A percentile compares a stretch with the other conserved stretches of the same genome.
These are phyloP conservation scores for Eucalyptus melliodora DNA, from an alignment of 345 rosid genomes.

Conservation along the genomic window DNA sequence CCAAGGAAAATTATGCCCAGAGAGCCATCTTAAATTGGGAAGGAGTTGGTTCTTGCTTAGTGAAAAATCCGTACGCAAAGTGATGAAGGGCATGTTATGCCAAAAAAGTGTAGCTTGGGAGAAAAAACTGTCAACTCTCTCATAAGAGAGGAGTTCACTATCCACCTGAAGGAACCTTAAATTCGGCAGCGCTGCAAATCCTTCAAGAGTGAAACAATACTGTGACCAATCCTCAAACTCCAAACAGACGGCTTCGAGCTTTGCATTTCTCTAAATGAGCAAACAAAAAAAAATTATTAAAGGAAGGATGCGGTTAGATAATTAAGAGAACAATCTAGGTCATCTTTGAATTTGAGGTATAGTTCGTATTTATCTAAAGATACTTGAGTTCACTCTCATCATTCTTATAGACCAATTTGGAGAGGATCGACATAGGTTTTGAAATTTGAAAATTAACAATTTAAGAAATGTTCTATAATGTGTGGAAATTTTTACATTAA, in stretches of 20 bases:
- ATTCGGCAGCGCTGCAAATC: neutral
- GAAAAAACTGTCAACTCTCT: neutral
- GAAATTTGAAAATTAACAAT: too few relatives aligned
- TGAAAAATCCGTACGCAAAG: rapidly evolving
- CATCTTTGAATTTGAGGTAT: neutral
- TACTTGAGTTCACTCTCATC: neutral
- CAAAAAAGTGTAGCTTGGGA: neutral
- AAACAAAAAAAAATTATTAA: neutral
- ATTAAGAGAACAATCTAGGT: neutral
- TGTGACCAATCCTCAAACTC: neutral
- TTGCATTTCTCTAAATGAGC: neutral
- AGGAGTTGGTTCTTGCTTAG: neutral
- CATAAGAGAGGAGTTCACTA: rapidly evolving
- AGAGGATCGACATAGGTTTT: neutral
- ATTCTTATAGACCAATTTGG: neutral
- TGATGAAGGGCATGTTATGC: neutral
- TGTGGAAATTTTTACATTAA: neutral
- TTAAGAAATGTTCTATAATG: too few relatives aligned
- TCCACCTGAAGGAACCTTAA: neutral
- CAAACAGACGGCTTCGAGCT: neutral
- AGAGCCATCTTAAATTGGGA: neutral
- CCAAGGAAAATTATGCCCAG: neutral
- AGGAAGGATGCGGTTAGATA: neutral
- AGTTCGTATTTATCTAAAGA: neutral
- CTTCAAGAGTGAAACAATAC: neutral